Conservation (phyloP, 176 grass and related monocot genomes). For the Musa beccarii region DNA sequence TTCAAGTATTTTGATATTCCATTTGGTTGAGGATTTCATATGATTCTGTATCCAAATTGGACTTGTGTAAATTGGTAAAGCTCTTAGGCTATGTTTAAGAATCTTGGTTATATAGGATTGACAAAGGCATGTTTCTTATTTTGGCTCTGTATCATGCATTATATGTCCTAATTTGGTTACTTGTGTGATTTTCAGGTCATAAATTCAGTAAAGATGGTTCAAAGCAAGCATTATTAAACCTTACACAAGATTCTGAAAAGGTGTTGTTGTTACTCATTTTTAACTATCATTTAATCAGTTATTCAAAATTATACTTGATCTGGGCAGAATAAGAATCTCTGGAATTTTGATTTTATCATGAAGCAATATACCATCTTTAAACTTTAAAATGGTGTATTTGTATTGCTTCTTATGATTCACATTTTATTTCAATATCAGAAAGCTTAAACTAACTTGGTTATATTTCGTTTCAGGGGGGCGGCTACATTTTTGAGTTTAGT, state of each 20-base stretch:
- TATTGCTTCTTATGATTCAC: not conserved
- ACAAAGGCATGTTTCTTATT: not conserved
- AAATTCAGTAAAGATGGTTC: slow-evolving; percentile 95
- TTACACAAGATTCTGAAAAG: slow-evolving; percentile 89
- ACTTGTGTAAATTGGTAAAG: too few relatives aligned
- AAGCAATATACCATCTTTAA: too few relatives aligned
- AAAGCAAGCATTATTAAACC: slow-evolving; percentile 77
- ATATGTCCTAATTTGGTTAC: slow-evolving; percentile 7
- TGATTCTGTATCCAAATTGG: too few relatives aligned
- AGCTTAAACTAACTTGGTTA: slow-evolving; percentile 1
- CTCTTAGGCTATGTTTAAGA: too few relatives aligned
- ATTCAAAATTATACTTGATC: slow-evolving; percentile 2
- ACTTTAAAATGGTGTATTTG: too few relatives aligned
- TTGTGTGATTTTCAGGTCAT: slow-evolving; percentile 49
- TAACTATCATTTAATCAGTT: slow-evolving; percentile 3
- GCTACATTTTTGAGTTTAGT: slow-evolving; percentile 95
- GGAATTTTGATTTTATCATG: not conserved
- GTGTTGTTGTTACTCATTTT: slow-evolving; percentile 29
- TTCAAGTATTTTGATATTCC: too few relatives aligned
- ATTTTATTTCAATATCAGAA: slow-evolving; percentile 6
- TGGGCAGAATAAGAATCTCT: not conserved
- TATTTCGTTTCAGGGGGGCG: slow-evolving; percentile 48
- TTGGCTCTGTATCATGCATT: slow-evolving; percentile 5
- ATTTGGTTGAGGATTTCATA: too few relatives aligned
- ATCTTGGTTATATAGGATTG: too few relatives aligned